Percentiles rank a stretch among this genome's conserved stretches.
These are phyloP conservation scores for Pugionium dolabratum DNA, from an alignment of 345 rosid genomes.

Conservation along the genomic window DNA sequence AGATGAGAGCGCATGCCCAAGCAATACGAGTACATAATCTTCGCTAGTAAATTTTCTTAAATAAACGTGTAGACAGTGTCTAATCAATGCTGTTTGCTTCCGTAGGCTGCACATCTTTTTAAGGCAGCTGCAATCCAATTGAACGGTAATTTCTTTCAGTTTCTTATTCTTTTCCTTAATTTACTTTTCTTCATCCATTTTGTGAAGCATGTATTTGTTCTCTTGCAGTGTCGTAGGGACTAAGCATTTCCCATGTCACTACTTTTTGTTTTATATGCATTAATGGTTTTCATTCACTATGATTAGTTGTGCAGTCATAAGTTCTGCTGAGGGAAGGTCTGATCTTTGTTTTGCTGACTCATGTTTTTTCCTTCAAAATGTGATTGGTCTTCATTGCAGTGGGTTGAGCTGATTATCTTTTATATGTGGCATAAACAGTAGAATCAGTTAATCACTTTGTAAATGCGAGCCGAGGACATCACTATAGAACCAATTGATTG, in stretches of 20 bases:
- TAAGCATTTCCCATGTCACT: constrained; percentile 6
- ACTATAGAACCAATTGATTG: constrained; percentile 12
- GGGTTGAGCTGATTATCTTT: constrained; percentile 3
- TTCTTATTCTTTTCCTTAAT: constrained; percentile 9
- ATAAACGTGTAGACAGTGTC: neutral
- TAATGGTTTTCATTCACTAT: neutral
- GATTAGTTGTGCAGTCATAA: constrained; percentile 6
- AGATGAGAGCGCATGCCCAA: constrained; percentile 87
- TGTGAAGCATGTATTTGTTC: constrained; percentile 13
- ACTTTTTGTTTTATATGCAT: constrained; percentile 7
- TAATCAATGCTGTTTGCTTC: constrained; percentile 26
- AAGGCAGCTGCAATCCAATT: constrained; percentile 53
- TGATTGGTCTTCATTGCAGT: constrained; percentile 19
- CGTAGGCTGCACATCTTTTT: constrained; percentile 91
- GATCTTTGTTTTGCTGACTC: constrained; percentile 14
- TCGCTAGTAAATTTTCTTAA: constrained; percentile 4
- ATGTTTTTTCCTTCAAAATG: constrained; percentile 17
- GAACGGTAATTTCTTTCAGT: constrained; percentile 52
- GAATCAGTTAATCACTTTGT: too few relatives aligned
- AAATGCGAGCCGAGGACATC: neutral
- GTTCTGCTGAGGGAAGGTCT: constrained; percentile 4
- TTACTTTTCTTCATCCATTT: constrained; percentile 14
- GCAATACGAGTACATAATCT: constrained; percentile 65
- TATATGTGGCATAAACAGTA: neutral
- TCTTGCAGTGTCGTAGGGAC: constrained; percentile 1